Conservation (phyloP, 768 basidiomycete genomes). For the Suillus decipiens region DNA sequence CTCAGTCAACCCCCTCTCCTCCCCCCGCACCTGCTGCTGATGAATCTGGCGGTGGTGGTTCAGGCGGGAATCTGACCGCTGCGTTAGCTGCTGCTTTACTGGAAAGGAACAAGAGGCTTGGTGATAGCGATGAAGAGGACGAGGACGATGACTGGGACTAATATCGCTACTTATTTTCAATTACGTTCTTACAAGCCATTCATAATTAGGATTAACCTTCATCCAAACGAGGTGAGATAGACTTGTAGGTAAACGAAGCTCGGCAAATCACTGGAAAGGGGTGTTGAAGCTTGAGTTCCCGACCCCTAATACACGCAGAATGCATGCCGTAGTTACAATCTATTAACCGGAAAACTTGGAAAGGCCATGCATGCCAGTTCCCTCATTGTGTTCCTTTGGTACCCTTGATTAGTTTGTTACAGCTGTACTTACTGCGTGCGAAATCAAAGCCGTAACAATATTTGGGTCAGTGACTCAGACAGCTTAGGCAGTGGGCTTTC, state of each 20-base stretch:
- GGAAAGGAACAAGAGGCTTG: slow-evolving; percentile 83
- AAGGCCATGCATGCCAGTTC: background rate
- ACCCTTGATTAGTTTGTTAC: background rate
- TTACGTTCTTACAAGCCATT: slow-evolving; percentile 11
- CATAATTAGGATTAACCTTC: slow-evolving; percentile 17
- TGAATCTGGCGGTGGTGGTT: slow-evolving; percentile 37
- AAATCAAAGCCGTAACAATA: background rate
- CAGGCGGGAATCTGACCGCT: slow-evolving; percentile 75
- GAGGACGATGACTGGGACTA: slow-evolving; percentile 69
- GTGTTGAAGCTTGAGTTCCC: background rate
- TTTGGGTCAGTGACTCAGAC: background rate
- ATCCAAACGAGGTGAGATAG: background rate
- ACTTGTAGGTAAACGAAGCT: slow-evolving; percentile 4
- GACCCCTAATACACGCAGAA: too few relatives aligned
- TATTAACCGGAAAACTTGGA: too few relatives aligned
- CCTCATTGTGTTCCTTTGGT: background rate
- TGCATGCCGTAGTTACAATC: too few relatives aligned
- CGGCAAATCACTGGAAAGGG: background rate
- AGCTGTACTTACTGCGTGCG: background rate
- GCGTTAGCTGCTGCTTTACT: slow-evolving; percentile 83
- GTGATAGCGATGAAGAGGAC: slow-evolving; percentile 82
- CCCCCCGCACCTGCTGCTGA: slow-evolving; percentile 33
- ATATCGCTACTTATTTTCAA: slow-evolving; percentile 8
- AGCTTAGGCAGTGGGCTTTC: background rate
- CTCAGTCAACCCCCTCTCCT: slow-evolving; percentile 36